These are phyloP conservation scores for Candida odintsovae DNA, from an alignment of 805 yeast genomes.

Conservation along the genomic window DNA sequence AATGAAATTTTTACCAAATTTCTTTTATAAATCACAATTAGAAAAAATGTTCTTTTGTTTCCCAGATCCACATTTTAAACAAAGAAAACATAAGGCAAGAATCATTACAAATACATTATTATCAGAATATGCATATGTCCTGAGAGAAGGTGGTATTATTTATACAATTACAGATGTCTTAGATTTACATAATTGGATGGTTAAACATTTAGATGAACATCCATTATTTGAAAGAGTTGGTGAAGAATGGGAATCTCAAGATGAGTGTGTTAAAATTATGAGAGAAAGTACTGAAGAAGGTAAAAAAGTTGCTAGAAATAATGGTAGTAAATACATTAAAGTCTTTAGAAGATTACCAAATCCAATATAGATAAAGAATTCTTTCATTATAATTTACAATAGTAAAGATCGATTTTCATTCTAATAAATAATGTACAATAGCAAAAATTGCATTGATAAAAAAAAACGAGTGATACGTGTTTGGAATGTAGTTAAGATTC, in stretches of 20 bases:
- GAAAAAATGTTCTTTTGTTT: conserved; percentile 95
- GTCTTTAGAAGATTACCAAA: conserved; percentile 73
- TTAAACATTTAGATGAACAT: conserved; percentile 79
- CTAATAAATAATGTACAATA: neutral
- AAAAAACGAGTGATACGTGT: no score
- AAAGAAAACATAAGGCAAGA: conserved; percentile 95
- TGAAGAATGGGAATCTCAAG: conserved; percentile 73
- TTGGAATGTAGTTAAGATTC: no score
- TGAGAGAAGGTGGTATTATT: conserved; percentile 79
- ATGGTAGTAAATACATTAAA: conserved; percentile 83
- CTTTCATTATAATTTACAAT: conserved; percentile 6
- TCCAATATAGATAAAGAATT: conserved; percentile 31
- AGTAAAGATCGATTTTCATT: neutral
- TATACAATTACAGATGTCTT: conserved; percentile 95
- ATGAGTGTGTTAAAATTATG: conserved; percentile 83
- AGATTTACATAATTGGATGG: conserved; percentile 97
- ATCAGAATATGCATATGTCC: conserved; percentile 87
- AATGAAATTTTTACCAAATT: conserved; percentile 95
- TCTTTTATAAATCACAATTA: conserved; percentile 76
- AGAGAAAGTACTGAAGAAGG: conserved; percentile 95
- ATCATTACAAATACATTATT: conserved; percentile 85
- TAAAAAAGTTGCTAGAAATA: conserved; percentile 87
- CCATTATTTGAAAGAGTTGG: conserved; percentile 82
- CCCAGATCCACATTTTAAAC: conserved; percentile 99
- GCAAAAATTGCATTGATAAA: neutral